phyloP scores from a whole-genome alignment of 164 flowering plant genomes.

The Saururus chinensis region DNA sequence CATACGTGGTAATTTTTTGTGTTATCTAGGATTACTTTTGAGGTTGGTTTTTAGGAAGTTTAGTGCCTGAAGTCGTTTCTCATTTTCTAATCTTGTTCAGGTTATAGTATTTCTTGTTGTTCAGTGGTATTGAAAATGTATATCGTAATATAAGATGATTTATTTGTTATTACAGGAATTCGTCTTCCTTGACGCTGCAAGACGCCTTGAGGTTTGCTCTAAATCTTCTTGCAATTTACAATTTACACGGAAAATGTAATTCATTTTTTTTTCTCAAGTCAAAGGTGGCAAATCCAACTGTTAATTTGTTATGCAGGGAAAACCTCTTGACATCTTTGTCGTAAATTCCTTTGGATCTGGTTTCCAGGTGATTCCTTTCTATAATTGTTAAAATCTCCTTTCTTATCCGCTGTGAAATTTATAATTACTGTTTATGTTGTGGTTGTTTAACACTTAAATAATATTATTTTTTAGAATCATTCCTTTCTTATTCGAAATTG shows the following conservation, averaged over 20 bases:
- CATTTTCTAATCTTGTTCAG: too few relatives aligned
- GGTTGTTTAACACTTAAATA: not conserved
- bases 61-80: too few relatives aligned
- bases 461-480: not conserved
- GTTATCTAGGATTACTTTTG: too few relatives aligned
- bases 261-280: not conserved
- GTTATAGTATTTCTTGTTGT: not conserved
- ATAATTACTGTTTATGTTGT: not conserved
- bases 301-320: slow-evolving; percentile 15
- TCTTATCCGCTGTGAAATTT: not conserved
- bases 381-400: not conserved
- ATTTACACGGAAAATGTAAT: not conserved
- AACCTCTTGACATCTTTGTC: slow-evolving; percentile 27
- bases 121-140: not conserved
- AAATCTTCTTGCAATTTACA: not conserved
- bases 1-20: too few relatives aligned
- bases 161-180: slow-evolving; percentile 17
- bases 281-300: too few relatives aligned
- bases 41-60: too few relatives aligned
- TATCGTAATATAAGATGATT: slow-evolving; percentile 6
- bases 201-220: slow-evolving; percentile 20
- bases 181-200: slow-evolving; percentile 30
- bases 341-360: slow-evolving; percentile 35
- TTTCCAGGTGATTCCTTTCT: slow-evolving; percentile 21
- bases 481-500: not conserved